Evolutionary conservation across 1,284 basidiomycete genomes (phyloP), one percentile per base, ranked within the genome.

Genomic region (Moesziomyces antarcticus): DNA sequence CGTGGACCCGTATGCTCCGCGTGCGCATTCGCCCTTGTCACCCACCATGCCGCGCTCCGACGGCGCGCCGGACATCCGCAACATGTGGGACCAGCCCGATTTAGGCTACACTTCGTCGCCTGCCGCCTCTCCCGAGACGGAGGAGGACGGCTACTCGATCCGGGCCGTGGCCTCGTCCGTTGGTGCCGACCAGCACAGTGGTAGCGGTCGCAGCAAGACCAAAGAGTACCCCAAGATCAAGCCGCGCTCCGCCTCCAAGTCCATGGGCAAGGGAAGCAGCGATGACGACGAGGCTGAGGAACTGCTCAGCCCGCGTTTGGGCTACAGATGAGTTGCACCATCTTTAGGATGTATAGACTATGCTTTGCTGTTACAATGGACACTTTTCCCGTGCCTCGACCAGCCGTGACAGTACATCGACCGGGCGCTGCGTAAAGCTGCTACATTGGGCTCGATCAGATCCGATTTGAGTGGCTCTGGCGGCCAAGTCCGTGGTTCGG

Each of bases 211-310:
- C 14, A 73, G 57, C 45, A 58, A 37, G 42, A 9, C 37, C 14
- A 56, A 50, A 30, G 52, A 55, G n/a, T 73, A 60, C 30, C 70
- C 70, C 24, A 67, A 67, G 56, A 68, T 56, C 53, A 64, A 63
- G 49, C 64, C 64, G n/a, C 42, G 61, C 3, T 30, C 33, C 7
- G 71, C 57, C 8, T 65, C 61, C 11, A 64, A 59, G 21, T 21
- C 51, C 30, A 21, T 30, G 2, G 22, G 25, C 14, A 55, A 64
- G 25, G 54, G 42, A 1, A 61, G 51, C 43, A 62, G 59, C 22
- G 71, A 73, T 30, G 66, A 69, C 1, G 61, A 73, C 21, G 65
- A 69, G 48, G 64, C 56, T 3, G 70, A 73, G 18, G 70, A 73
- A 30, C 27, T 73, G 45, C 61, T 73, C 40, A 73, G 71, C 43